Evolutionary conservation across 2,329 filamentous ascomycete genomes (phyloP), one percentile per base, ranked within the genome.

Genomic region (Pyrenophora teres): DNA sequence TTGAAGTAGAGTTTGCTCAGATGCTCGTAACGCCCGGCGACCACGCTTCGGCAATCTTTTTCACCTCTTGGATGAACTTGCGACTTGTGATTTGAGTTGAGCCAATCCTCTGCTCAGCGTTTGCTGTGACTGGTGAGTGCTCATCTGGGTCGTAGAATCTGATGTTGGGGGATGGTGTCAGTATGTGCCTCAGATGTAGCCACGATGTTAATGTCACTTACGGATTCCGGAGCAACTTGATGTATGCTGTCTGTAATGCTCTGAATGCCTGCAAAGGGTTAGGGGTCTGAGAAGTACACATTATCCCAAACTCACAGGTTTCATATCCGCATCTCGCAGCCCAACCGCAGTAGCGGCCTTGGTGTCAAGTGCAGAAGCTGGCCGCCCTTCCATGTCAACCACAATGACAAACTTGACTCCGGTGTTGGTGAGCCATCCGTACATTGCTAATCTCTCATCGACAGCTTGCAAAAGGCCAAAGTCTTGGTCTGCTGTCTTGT

Each of bases 351-450:
- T 73, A 35, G 67, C 56, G 18, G 57, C 59, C 46, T 69, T 74
- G 60, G 64, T 68, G 53, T 74, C 71, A 10, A 64, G 50, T 6
- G 62, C 59, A 16, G 63, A 72, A 15, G 71, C 73, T 42, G 82
- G 77, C 18, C 88, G 80, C 1, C 92, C 92, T 62, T 92, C 86
- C 83, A 96, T 91, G 76, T 99, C 93, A 25, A 97, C 88, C 3
- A 97, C 85, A 57, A 92, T 87, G 30, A 97, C 86, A 68, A 99
- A 87, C 71, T 93, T 92, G 58, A 96, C 86, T 35, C 92, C 92
- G 21, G 94, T 97, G 75, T 96, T 97, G 50, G 94, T 97, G 75
- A 97, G 84, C 85, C 90, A 97, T 66, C 94, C 94, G 78, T 97
- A 99, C 62, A 92, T 89, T 31, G 92, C 92, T 40, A 97, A 82